Base-by-base conservation (phyloP, 2,329 filamentous ascomycete genomes). In the Metarhizium brunneum region DNA sequence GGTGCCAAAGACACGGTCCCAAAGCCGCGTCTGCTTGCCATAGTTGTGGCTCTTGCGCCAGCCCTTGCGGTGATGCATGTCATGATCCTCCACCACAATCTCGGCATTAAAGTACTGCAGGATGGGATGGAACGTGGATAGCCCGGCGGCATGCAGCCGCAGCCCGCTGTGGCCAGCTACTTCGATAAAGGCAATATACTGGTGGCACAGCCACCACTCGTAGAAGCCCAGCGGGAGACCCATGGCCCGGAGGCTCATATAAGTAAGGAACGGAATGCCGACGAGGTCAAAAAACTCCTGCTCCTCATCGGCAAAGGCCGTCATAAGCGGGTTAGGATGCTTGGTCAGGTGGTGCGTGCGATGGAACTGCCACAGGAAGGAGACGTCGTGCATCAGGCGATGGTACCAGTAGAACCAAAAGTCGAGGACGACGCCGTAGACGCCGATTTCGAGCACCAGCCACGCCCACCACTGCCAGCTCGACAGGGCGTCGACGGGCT, bases 161-260 rank as follows among this genome's bases (percentile, higher is more conserved):
- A 75, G 50, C 0, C 71, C 70, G 32, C 64, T 68, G 52, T 74
- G 71, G 4, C 71, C 71, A n/a, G 63, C 64, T 5, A 73, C 55
- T 57, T 73, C 71, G 13, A 68, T 61, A 59, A 66, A 75, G 8
- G 71, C 66, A 25, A 76, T 65, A 53, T 74, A 76, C 54, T 72
- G 64, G 50, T 74, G 68, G 61, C 72, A 76, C 25, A 76, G 60
- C 72, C 72, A 76, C 68, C 71, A 75, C 43, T 75, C 72, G 53
- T 75, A 75, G 59, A 76, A 76, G 6, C 71, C 72, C 71, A 76
- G 71, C 0, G 73, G 72, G 14, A 75, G 38, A 1, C 72, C 71
- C 49, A 64, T 6, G 32, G 52, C 16, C 48, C 64, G 67, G 35
- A 74, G 56, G 2, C 60, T 68, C 42, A 64, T 61, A 56, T 69